These are phyloP conservation scores for Penicillium nordicum DNA, from an alignment of 2,329 filamentous ascomycete genomes.

Conservation along the genomic window DNA sequence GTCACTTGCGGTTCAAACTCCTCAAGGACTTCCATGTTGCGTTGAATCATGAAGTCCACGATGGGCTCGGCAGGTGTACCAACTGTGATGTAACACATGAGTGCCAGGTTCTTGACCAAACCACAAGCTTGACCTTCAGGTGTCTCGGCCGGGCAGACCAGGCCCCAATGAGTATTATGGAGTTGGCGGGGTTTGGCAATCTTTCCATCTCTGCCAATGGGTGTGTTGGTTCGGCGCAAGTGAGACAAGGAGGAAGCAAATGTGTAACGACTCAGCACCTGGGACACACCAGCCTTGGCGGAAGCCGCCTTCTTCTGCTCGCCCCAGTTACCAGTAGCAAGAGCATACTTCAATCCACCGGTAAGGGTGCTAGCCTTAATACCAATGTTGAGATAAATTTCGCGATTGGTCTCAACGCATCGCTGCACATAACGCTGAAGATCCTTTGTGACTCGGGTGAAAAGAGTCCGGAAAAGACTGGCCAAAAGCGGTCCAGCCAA, in stretches of 20 bases:
- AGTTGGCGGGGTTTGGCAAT: slow-evolving; percentile 96
- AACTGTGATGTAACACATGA: slow-evolving; percentile 98
- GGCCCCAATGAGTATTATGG: slow-evolving; percentile 97
- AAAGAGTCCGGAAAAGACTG: slow-evolving; percentile 91
- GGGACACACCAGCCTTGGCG: slow-evolving; percentile 93
- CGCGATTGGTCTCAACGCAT: slow-evolving; percentile 81
- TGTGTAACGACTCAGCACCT: slow-evolving; percentile 96
- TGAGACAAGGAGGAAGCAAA: slow-evolving; percentile 96
- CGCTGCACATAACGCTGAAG: slow-evolving; percentile 87
- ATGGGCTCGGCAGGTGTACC: slow-evolving; percentile 88
- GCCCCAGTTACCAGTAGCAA: slow-evolving; percentile 98
- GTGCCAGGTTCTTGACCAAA: slow-evolving; percentile 92
- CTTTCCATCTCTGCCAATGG: slow-evolving; percentile 95
- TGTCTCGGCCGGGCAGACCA: slow-evolving; percentile 95
- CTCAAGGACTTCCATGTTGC: slow-evolving; percentile 94
- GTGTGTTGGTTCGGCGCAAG: slow-evolving; percentile 94
- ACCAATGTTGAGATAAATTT: slow-evolving; percentile 87
- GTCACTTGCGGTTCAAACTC: slow-evolving; percentile 85
- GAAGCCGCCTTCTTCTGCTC: slow-evolving; percentile 98
- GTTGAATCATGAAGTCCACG: slow-evolving; percentile 90
- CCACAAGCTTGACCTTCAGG: slow-evolving; percentile 98
- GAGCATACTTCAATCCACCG: slow-evolving; percentile 91
- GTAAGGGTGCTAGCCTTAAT: slow-evolving; percentile 89
- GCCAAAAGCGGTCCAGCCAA: slow-evolving; percentile 89
- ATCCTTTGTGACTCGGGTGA: slow-evolving; percentile 86